These are phyloP conservation scores for Aspergillus heteromorphus DNA, from an alignment of 495 filamentous ascomycete genomes.

Conservation along the genomic window DNA sequence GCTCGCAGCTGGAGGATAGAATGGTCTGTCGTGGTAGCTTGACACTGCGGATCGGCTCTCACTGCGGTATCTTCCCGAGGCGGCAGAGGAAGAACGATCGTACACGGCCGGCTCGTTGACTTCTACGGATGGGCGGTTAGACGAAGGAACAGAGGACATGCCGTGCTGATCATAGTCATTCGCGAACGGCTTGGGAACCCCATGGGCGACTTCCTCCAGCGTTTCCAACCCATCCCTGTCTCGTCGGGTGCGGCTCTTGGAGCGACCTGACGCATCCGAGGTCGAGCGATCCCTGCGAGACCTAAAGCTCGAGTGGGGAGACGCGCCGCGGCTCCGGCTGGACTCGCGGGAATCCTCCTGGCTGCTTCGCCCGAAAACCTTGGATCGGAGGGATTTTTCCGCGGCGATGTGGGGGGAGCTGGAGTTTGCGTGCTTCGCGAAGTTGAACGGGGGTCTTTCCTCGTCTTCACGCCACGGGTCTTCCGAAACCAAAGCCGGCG, in stretches of 20 bases:
- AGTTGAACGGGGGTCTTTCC: slow-evolving; percentile 31
- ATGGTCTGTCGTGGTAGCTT: slow-evolving; percentile 36
- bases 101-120: slow-evolving; percentile 22
- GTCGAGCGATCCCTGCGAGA: slow-evolving; percentile 54
- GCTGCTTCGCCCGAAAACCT: slow-evolving; percentile 31
- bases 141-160: slow-evolving; percentile 25
- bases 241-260: slow-evolving; percentile 50
- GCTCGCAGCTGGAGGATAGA: slow-evolving; percentile 27
- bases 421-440: slow-evolving; percentile 36
- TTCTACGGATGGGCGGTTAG: slow-evolving; percentile 40
- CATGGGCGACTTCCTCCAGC: slow-evolving; percentile 29
- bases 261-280: slow-evolving; percentile 54
- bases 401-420: slow-evolving; percentile 38
- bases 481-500: slow-evolving; percentile 37
- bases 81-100: slow-evolving; percentile 38
- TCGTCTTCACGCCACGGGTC: slow-evolving; percentile 45
- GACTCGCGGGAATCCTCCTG: slow-evolving; percentile 38
- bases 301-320: slow-evolving; percentile 29
- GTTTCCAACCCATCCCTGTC: slow-evolving; percentile 43
- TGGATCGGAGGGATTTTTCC: slow-evolving; percentile 29
- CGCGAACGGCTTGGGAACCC: slow-evolving; percentile 23
- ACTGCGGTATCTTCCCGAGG: slow-evolving; percentile 42
- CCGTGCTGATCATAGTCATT: slow-evolving; percentile 25
- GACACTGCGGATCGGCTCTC: slow-evolving; percentile 43
- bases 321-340: slow-evolving; percentile 34